Evolutionary conservation across 345 rosid genomes (phyloP).

Genomic region (Camelina sativa): DNA sequence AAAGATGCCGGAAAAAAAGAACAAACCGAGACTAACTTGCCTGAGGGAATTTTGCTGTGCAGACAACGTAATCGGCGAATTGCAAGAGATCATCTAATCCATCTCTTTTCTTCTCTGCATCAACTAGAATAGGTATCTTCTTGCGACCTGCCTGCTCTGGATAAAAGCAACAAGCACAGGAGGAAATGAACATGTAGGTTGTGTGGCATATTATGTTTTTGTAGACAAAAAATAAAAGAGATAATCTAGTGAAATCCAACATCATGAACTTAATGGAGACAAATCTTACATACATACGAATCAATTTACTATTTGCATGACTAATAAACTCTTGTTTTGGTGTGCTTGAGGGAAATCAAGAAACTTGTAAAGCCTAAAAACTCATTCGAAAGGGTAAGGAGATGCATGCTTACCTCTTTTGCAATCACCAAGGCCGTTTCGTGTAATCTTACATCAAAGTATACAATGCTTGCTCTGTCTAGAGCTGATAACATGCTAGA

Average conservation of each 20-base stretch:
- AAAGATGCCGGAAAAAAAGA: not conserved
- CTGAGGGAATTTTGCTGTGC: constrained; percentile 84
- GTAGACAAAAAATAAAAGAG: not conserved
- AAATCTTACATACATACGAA: constrained; percentile 10
- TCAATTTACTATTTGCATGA: not conserved
- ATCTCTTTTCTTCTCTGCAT: constrained; percentile 79
- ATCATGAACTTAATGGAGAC: constrained; percentile 12
- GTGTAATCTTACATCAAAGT: constrained; percentile 71
- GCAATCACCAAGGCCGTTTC: constrained; percentile 70
- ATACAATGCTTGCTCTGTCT: constrained; percentile 62
- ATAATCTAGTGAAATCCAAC: constrained; percentile 1
- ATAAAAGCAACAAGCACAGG: constrained; percentile 46
- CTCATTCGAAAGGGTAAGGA: not conserved
- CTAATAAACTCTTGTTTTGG: constrained; percentile 23
- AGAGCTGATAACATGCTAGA: constrained; percentile 60
- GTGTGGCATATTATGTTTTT: constrained; percentile 7
- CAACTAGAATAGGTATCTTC: constrained; percentile 82
- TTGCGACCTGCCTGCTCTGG: constrained; percentile 79
- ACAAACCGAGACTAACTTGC: constrained; percentile 43
- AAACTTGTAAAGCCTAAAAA: constrained; percentile 4
- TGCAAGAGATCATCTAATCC: constrained; percentile 73
- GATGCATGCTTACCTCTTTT: constrained; percentile 61
- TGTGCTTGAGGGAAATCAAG: not conserved
- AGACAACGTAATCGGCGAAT: constrained; percentile 68
- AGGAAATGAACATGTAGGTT: constrained; percentile 30